Base-by-base conservation (phyloP, 78 protist species). In the Dictyostelium brefeldianum region DNA sequence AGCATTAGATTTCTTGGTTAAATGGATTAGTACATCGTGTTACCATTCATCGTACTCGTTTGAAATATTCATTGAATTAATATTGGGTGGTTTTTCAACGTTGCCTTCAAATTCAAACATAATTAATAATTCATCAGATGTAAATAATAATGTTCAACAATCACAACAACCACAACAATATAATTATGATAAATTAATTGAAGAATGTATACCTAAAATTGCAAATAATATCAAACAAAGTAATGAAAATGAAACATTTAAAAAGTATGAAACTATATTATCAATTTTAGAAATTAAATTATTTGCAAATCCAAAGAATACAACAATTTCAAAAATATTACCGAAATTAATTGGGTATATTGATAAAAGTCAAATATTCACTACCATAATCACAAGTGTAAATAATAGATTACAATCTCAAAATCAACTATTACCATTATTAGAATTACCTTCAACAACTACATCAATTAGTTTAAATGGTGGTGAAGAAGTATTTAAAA, bases 401-500 rank as follows among this genome's bases (percentile, higher is more conserved):
- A 43, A 41, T 48, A 9, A 18, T 22, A 75, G 50, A 50, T 14
- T 75, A 48, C 22, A 75, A 75, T 22, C 41, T 20, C 81, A 75
- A 48, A 46, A 75, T n/a, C 20, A n/a, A 41, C 1, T 75, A 48
- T 75, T 75, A 48, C 12, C 41, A 7, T 25, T 25, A 4, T 62
- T 62, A 62, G 27, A 25, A 62, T n/a, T 62, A 25, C 70, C 70
- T 11, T 22, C 31, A 62, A 7, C 65, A 20, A 3, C 6, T 10
- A 9, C 2, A 9, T 6, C 8, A 8, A 59, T 3, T 48, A 25
- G 8, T 20, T 15, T 18, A n/a, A 7, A 11, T 41, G 80, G 14
- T 74, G 80, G 51, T 22, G 80, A 74, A 47, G 46, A 47, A 31
- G 29, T 74, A 20, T 74, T 74, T 25, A 74, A 74, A 74, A 47